phyloP scores from a whole-genome alignment of 2,329 filamentous ascomycete species.

The Penicillium fuscoglaucum region DNA sequence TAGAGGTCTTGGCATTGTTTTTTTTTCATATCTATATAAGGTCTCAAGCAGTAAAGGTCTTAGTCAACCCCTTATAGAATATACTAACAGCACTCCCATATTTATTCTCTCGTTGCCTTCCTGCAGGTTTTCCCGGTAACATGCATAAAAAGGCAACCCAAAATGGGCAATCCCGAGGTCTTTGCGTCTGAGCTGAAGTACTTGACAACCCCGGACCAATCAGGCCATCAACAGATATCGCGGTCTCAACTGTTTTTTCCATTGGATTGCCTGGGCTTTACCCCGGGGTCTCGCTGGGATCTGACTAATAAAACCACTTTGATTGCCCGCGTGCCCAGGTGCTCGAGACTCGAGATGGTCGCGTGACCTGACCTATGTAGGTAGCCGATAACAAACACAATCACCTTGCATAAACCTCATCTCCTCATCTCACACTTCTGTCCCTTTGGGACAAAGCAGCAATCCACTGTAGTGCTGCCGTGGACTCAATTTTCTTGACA shows the following conservation, averaged over 20 bases:
- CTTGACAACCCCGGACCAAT: slow-evolving; percentile 1
- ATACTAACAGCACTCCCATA: neutral
- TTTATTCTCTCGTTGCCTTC: neutral
- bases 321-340: neutral
- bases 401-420: neutral
- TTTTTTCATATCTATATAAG: neutral
- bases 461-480: neutral
- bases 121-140: neutral
- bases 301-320: neutral
- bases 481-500: neutral
- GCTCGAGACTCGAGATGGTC: neutral
- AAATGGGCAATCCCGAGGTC: neutral
- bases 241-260: neutral
- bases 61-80: neutral
- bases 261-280: neutral
- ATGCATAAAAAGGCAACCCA: neutral
- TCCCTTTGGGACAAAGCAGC: neutral
- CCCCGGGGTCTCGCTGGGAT: neutral
- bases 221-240: neutral
- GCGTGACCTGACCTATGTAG: neutral
- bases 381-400: neutral
- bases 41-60: neutral
- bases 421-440: neutral
- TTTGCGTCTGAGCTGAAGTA: neutral
- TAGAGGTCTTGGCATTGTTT: slow-evolving; percentile 9